These are phyloP conservation scores for Sporothrix humicola DNA, from an alignment of 2,329 filamentous ascomycete species.

Conservation along the genomic window DNA sequence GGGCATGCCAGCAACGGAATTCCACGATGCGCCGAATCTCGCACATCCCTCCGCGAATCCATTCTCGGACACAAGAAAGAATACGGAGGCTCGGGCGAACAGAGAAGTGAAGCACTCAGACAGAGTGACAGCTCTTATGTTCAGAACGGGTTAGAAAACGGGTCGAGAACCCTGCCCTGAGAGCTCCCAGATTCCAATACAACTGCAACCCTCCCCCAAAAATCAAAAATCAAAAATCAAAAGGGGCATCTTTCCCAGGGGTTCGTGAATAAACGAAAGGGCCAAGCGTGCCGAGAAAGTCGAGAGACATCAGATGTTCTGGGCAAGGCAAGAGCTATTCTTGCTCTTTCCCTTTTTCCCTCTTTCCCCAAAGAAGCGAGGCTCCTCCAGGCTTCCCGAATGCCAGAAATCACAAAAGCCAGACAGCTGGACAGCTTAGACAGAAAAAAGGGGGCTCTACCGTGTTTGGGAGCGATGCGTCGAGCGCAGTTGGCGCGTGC, in stretches of 20 bases:
- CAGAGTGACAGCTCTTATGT: no score
- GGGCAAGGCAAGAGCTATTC: constrained; percentile 1
- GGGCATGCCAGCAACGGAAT: constrained; percentile 18
- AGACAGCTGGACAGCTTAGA: not conserved
- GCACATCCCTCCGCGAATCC: constrained; percentile 22
- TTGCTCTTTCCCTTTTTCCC: no score
- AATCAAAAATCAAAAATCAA: not conserved
- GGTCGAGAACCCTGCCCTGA: constrained; percentile 17
- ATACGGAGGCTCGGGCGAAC: not conserved
- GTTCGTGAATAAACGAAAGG: not conserved
- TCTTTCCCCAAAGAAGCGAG: no score
- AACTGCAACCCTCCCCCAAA: not conserved
- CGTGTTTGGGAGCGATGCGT: constrained; percentile 26
- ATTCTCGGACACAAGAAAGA: constrained; percentile 17
- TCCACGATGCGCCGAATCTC: constrained; percentile 19
- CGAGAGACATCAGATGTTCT: not conserved
- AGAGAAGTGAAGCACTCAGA: not conserved
- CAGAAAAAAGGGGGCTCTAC: constrained; percentile 15
- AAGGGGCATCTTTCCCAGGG: constrained; percentile 20
- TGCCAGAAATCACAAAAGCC: not conserved
- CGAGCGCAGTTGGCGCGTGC: constrained; percentile 28
- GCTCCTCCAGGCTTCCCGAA: not conserved
- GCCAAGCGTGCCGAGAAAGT: constrained; percentile 25
- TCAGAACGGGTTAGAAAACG: not conserved
- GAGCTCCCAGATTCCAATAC: not conserved